Conservation (phyloP, 768 basidiomycete genomes). For the Suillus plorans region DNA sequence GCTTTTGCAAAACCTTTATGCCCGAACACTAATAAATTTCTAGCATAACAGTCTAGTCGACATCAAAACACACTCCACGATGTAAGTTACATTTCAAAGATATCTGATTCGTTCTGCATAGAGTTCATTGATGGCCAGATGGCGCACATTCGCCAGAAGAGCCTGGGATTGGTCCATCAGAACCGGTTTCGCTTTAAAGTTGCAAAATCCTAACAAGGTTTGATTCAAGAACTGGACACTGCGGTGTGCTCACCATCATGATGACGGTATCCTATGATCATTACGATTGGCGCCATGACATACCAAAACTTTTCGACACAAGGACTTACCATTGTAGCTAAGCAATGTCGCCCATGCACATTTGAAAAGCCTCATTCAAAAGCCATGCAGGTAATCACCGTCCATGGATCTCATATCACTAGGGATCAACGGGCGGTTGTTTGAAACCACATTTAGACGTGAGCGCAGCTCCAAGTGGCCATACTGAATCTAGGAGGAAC, state of each 20-base stretch:
- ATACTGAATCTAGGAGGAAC: not conserved
- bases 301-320: not conserved
- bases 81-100: slow-evolving; percentile 1
- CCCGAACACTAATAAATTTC: not conserved
- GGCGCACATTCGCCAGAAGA: not conserved
- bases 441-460: not conserved
- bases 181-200: not conserved
- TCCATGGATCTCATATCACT: not conserved
- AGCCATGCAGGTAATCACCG: not conserved
- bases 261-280: not conserved
- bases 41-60: not conserved
- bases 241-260: not conserved
- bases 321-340: not conserved
- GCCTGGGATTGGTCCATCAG: not conserved
- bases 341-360: not conserved
- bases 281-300: not conserved
- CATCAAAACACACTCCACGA: not conserved
- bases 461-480: not conserved
- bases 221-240: not conserved
- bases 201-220: slow-evolving; percentile 1
- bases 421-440: not conserved
- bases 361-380: slow-evolving; percentile 1
- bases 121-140: not conserved
- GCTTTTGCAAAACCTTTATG: not conserved
- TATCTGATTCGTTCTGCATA: not conserved